Evolutionary conservation across 495 filamentous ascomycete genomes (phyloP).

Genomic region (Aspergillus asperescens): DNA sequence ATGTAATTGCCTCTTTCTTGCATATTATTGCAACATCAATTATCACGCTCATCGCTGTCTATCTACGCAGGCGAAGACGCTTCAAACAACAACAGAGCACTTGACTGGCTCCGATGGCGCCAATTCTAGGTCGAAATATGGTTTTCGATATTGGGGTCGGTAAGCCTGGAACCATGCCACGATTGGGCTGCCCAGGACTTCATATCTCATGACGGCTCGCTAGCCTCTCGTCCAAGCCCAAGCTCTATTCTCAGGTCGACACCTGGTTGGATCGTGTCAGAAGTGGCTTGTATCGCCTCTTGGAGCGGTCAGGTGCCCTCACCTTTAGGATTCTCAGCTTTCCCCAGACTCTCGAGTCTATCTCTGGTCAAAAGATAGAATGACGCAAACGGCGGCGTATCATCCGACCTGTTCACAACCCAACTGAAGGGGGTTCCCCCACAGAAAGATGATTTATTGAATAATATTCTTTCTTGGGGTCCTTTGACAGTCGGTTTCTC

Average conservation of each 20-base stretch:
- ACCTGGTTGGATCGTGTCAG: not conserved
- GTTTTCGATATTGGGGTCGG: not conserved
- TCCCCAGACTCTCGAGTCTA: not conserved
- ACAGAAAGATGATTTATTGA: conserved; percentile 1
- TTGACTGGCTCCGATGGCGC: not conserved
- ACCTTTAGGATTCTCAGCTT: not conserved
- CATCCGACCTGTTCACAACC: conserved; percentile 1
- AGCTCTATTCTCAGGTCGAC: not conserved
- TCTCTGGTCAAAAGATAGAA: not conserved
- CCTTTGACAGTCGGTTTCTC: not conserved
- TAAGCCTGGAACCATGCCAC: not conserved
- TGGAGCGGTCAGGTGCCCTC: conserved; percentile 8
- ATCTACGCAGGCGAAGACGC: too few relatives aligned
- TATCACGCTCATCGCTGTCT: too few relatives aligned
- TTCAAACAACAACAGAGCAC: not conserved
- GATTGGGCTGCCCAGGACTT: conserved; percentile 1
- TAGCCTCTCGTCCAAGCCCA: not conserved
- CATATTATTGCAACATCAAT: too few relatives aligned
- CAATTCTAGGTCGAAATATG: not conserved
- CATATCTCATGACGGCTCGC: too few relatives aligned
- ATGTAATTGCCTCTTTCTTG: too few relatives aligned
- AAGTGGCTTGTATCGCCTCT: not conserved
- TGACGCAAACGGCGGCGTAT: conserved; percentile 11
- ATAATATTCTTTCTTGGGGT: too few relatives aligned
- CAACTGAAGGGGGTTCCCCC: not conserved